phyloP scores from a whole-genome alignment of 1,284 basidiomycete genomes.

The Rhodotorula sp. region DNA sequence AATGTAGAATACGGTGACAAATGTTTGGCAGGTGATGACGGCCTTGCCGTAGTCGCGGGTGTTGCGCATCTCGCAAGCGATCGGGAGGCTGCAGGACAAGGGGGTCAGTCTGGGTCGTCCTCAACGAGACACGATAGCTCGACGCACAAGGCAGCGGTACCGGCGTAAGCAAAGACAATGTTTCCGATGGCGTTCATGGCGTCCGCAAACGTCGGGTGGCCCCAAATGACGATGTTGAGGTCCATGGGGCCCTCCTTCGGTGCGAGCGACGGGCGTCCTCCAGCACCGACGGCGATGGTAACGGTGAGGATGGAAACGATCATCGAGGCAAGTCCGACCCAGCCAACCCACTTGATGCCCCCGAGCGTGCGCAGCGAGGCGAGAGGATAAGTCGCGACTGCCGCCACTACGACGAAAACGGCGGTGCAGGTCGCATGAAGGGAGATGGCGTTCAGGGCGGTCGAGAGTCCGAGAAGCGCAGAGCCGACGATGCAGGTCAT shows the following conservation, averaged over 20 bases:
- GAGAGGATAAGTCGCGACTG: constrained; percentile 44
- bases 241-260: constrained; percentile 49
- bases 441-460: constrained; percentile 51
- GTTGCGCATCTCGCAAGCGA: constrained; percentile 52
- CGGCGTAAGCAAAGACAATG: constrained; percentile 32
- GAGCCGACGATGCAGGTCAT: constrained; percentile 21
- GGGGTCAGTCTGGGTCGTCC: not conserved
- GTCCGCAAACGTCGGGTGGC: constrained; percentile 28
- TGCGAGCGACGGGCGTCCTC: constrained; percentile 54
- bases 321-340: constrained; percentile 45
- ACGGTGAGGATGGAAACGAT: constrained; percentile 24
- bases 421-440: constrained; percentile 40
- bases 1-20: constrained; percentile 44
- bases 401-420: constrained; percentile 30
- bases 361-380: constrained; percentile 48
- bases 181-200: constrained; percentile 29
- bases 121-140: constrained; percentile 20
- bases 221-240: constrained; percentile 33
- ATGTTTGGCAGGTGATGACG: constrained; percentile 32
- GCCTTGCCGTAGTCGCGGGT: constrained; percentile 39
- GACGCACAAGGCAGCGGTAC: constrained; percentile 36
- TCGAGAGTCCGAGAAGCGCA: constrained; percentile 47
- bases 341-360: constrained; percentile 48
- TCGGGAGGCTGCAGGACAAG: constrained; percentile 26
- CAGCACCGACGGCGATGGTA: constrained; percentile 55